Percentiles rank a stretch among this genome's conserved stretches.
Evolutionary conservation across 2,329 filamentous ascomycete genomes (phyloP).

Genomic region (Rutstroemia sydowiana): DNA sequence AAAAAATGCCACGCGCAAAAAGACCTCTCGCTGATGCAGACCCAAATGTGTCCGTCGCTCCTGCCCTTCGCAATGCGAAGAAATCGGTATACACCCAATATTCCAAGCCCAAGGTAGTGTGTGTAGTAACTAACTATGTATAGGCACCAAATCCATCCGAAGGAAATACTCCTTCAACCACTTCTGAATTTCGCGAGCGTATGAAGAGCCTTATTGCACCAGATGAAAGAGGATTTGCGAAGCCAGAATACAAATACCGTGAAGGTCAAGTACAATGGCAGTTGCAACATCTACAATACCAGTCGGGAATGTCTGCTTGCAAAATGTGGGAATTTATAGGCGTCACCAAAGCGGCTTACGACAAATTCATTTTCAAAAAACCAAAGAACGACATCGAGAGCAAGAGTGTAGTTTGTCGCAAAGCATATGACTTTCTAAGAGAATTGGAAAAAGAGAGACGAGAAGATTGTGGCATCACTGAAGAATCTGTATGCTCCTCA

Average conservation of each 20-base stretch:
- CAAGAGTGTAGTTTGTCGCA: neutral
- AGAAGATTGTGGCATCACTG: neutral
- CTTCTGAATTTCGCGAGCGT: too few relatives aligned
- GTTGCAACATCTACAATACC: neutral
- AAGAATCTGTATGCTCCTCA: too few relatives aligned
- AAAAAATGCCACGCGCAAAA: neutral
- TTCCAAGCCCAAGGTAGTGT: neutral
- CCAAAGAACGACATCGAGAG: neutral
- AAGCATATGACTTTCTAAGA: neutral
- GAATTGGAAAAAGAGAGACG: neutral
- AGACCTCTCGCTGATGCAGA: neutral
- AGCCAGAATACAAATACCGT: neutral
- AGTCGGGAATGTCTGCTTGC: neutral
- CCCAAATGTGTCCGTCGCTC: neutral
- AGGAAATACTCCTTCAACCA: too few relatives aligned
- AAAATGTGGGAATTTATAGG: neutral
- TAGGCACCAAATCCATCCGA: neutral
- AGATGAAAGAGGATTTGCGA: neutral
- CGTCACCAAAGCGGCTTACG: neutral
- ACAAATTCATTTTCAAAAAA: neutral
- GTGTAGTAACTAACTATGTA: neutral
- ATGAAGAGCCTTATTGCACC: neutral
- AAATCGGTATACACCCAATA: neutral
- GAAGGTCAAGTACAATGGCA: neutral
- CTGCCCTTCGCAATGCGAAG: neutral